phyloP scores from a whole-genome alignment of 2,329 filamentous ascomycete species.

The Alternaria sp. region DNA sequence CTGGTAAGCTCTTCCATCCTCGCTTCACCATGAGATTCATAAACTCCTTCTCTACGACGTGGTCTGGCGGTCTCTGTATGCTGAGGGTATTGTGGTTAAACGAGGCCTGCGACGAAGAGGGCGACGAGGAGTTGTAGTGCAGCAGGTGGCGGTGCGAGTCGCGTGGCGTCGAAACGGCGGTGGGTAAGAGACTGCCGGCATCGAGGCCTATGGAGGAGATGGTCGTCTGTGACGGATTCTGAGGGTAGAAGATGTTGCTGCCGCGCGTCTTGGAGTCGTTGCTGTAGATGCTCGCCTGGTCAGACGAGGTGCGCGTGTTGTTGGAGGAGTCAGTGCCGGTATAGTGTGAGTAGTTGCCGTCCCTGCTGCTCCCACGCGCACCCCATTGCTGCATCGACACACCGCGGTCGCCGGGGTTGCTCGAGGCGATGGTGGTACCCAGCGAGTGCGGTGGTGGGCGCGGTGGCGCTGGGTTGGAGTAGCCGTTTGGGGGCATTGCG shows the following conservation, averaged over 20 bases:
- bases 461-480: slow-evolving; percentile 63
- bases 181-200: slow-evolving; percentile 50
- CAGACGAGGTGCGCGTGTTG: slow-evolving; percentile 66
- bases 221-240: slow-evolving; percentile 65
- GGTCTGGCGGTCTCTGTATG: slow-evolving; percentile 77
- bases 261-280: slow-evolving; percentile 67
- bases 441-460: slow-evolving; percentile 66
- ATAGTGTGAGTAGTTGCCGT: slow-evolving; percentile 36
- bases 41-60: slow-evolving; percentile 89
- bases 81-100: slow-evolving; percentile 65
- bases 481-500: slow-evolving; percentile 58
- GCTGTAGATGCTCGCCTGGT: slow-evolving; percentile 72
- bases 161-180: slow-evolving; percentile 52
- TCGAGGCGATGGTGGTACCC: slow-evolving; percentile 72
- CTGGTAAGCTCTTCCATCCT: slow-evolving; percentile 95
- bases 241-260: slow-evolving; percentile 60
- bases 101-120: slow-evolving; percentile 59
- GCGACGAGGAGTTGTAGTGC: slow-evolving; percentile 55
- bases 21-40: slow-evolving; percentile 94
- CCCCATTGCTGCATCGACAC: slow-evolving; percentile 83
- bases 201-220: slow-evolving; percentile 58
- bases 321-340: slow-evolving; percentile 54
- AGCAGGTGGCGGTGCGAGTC: slow-evolving; percentile 55
- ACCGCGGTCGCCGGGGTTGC: slow-evolving; percentile 69
- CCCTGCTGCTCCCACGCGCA: slow-evolving; percentile 36